Conservation (phyloP, 305 asterid genomes). For the Solanum hybrid region DNA sequence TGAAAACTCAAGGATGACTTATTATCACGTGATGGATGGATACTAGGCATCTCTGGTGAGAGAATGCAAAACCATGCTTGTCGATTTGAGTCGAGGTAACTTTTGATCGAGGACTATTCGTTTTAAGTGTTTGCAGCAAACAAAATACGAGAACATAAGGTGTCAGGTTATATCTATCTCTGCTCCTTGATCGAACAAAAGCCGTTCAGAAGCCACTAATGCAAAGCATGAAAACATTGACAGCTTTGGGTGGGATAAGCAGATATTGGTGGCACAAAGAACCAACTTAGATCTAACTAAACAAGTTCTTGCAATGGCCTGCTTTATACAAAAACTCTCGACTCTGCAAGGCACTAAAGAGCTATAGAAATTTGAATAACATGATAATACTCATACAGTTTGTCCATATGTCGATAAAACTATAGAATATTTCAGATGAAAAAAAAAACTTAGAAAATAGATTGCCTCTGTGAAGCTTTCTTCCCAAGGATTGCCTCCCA, state of each 20-base stretch:
- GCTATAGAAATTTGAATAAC: background rate
- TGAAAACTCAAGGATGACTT: no score
- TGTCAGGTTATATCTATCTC: background rate
- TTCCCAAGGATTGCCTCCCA: constrained; percentile 86
- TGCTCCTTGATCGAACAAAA: background rate
- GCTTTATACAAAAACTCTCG: background rate
- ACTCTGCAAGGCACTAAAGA: background rate
- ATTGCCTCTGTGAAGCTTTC: constrained; percentile 43
- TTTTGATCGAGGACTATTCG: background rate
- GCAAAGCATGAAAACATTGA: background rate
- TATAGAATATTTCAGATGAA: background rate
- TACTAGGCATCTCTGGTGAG: no score
- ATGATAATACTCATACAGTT: background rate
- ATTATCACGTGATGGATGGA: no score
- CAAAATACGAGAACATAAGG: background rate
- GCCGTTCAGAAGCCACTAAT: background rate
- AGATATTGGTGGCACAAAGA: background rate
- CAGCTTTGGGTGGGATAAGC: background rate
- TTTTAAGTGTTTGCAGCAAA: background rate
- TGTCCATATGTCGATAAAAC: background rate
- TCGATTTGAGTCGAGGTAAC: background rate
- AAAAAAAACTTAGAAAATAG: constrained; percentile 28
- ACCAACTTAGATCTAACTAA: no score
- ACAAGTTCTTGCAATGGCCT: background rate
- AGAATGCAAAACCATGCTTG: background rate